Evolutionary conservation across 2,329 filamentous ascomycete species (phyloP), one percentile per base, ranked within the genome.

Genomic region (Dactylellina cionopaga): DNA sequence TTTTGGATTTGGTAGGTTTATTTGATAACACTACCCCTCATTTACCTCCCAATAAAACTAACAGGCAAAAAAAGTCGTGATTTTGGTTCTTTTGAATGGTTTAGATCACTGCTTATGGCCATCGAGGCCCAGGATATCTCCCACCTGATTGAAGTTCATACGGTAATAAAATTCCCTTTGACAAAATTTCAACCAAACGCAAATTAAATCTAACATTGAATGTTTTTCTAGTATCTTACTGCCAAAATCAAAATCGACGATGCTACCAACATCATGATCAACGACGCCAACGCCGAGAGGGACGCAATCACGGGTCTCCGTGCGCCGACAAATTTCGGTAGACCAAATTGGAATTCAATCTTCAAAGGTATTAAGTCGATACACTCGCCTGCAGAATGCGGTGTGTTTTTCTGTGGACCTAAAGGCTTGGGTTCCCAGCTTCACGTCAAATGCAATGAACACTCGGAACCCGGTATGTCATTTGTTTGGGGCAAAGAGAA

Each of bases 231-330:
- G 68, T 96, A 95, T 80, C 85, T 96, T 65, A 95, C 91, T 1
- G 91, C 91, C 77, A 92, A 90, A 84, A 92, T 94, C 82, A 92
- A 92, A 83, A 86, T 87, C 24, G 90, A 93, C 79, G 91, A 94
- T 78, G 91, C 91, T 52, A 92, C 90, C 46, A 94, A 95, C 82
- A 94, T 95, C 82, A 94, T 94, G 90, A 92, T 94, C 84, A 93
- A 94, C 82, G 90, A 93, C 77, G 90, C 89, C 79, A 91, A 92
- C 78, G 89, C 90, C 75, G 90, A 94, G 79, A 90, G 90, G 80
- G 91, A 95, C 80, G 88, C 91, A 77, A 93, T 95, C 79, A 95
- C 91, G 0, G 91, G 92, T 60, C 85, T 95, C 27, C 86, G 90
- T 51, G 89, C 90, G 60, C 91, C 91, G 17, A 95, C 91, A 43